Percentiles rank a stretch among this genome's conserved stretches.
These are phyloP conservation scores for Plantago coronopus DNA, from an alignment of 305 asterid genomes.

Conservation along the genomic window DNA sequence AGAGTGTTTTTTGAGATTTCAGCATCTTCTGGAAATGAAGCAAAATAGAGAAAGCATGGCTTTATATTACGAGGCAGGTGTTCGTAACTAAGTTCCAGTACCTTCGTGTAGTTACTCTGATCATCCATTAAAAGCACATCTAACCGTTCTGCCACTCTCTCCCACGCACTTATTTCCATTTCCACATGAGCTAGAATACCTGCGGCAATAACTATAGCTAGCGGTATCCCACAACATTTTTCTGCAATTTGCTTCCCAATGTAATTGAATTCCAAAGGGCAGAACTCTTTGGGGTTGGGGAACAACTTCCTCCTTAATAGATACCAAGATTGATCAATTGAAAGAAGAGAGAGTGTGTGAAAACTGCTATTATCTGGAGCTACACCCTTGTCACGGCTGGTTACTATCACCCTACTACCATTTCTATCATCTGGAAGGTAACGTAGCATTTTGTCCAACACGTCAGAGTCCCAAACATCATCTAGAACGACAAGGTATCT, in stretches of 20 bases:
- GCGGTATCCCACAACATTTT: conserved; percentile 21
- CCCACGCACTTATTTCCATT: conserved; percentile 19
- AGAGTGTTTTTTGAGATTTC: conserved; percentile 10
- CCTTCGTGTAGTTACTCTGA: background rate
- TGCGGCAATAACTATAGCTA: conserved; percentile 22
- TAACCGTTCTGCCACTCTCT: conserved; percentile 14
- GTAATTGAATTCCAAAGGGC: conserved; percentile 17
- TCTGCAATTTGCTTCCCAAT: conserved; percentile 21
- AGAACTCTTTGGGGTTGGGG: background rate
- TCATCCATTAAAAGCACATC: conserved; percentile 6
- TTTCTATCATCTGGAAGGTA: conserved; percentile 23
- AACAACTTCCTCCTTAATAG: conserved; percentile 21
- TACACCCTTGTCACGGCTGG: conserved; percentile 10
- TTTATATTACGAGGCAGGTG: conserved; percentile 29
- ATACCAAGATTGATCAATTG: conserved; percentile 16
- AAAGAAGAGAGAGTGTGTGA: conserved; percentile 11
- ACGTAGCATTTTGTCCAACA: conserved; percentile 1
- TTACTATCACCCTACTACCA: conserved; percentile 22
- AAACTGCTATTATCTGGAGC: conserved; percentile 6
- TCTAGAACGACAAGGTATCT: conserved; percentile 12
- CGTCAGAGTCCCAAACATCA: conserved; percentile 25
- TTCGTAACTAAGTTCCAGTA: conserved; percentile 29
- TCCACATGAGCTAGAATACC: conserved; percentile 22
- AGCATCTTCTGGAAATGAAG: conserved; percentile 23
- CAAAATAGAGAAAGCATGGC: conserved; percentile 37